Percentiles rank a stretch among this genome's conserved stretches.
Evolutionary conservation across 345 rosid genomes (phyloP).

Genomic region (Geranium rotundifolium): DNA sequence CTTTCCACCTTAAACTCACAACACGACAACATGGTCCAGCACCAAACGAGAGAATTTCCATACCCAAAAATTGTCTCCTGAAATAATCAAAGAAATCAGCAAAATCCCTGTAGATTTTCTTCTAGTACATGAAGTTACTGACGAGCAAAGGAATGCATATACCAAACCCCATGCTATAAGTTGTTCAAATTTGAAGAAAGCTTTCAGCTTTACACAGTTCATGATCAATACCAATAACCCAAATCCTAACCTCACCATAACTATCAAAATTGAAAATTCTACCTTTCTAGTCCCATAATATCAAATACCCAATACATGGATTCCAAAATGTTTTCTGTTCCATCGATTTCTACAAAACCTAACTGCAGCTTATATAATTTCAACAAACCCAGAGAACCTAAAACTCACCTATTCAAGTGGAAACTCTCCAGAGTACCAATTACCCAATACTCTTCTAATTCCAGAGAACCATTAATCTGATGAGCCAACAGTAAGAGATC

Average conservation of each 20-base stretch:
- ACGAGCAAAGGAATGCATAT: neutral
- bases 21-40: conserved; percentile 23
- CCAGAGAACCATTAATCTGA: neutral
- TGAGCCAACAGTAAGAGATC: neutral
- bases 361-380: no score
- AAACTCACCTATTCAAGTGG: neutral
- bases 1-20: conserved; percentile 16
- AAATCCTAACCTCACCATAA: neutral
- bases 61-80: conserved; percentile 28
- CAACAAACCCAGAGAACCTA: neutral
- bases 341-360: no score
- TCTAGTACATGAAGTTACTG: neutral
- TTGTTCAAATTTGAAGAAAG: no score
- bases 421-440: no score
- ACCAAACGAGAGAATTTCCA: conserved; percentile 52
- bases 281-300: neutral
- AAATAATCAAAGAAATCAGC: conserved; percentile 10
- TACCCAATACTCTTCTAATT: neutral
- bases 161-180: no score
- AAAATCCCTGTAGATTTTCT: neutral
- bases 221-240: no score
- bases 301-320: no score
- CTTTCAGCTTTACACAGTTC: no score
- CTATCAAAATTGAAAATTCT: neutral
- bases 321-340: no score